Evolutionary conservation across 768 basidiomycete species (phyloP), one percentile per base, ranked within the genome.

Genomic region (Epithele typhae): DNA sequence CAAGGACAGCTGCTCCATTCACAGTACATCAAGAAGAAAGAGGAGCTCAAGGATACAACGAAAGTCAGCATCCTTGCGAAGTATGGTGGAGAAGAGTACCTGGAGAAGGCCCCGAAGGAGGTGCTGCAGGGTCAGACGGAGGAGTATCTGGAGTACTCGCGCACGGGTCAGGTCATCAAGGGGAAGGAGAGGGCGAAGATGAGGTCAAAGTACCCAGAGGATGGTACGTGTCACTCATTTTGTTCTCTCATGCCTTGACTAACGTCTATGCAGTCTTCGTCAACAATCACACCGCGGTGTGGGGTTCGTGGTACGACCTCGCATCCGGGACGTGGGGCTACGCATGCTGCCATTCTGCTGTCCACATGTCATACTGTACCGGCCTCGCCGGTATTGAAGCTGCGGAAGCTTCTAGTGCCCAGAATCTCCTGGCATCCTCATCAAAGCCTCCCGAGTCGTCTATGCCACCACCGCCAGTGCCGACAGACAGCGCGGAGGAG

Each of bases 131-230:
- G 96, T 0, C 94, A 98, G 69, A 95, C 93, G 30, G 96, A 98
- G 64, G 79, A 94, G 52, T 99, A 99, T 52, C 90, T 97, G 37
- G 96, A 99, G 69, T 99, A 97, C 65, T 94, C 92, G 45, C 74
- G 92, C 52, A 79, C 89, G 19, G 96, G 96, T 17, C 82, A 88
- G 60, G 77, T 98, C 45, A 75, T 98, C 56, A 94, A 90, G 68
- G 96, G 96, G 24, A 80, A 81, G 51, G 96, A 98, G 70, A 77
- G 82, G 42, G 92, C 82, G 1, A 92, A 92, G 63, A 81, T 81
- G 34, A 77, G 76, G 59, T 93, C 92, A 24, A 99, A 97, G 66
- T 99, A 99, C 66, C 84, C 88, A 4, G 96, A 99, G 69, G 92
- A 98, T 77, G 85, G 93, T 93, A 62, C 52, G 84, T 46, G 18